Conservation (phyloP, 164 flowering plant species). For the Piper betle region DNA sequence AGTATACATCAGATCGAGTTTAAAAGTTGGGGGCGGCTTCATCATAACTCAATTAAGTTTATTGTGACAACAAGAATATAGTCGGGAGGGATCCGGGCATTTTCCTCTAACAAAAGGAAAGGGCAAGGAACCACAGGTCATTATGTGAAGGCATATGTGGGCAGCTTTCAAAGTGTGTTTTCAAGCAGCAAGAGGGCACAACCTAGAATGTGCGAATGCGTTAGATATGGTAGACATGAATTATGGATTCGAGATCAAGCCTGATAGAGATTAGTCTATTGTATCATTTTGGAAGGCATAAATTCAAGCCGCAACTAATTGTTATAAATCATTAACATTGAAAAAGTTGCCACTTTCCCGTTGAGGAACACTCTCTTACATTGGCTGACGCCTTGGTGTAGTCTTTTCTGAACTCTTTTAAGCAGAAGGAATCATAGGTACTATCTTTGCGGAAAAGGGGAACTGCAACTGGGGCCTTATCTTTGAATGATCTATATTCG, state of each 20-base stretch:
- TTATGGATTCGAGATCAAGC: neutral
- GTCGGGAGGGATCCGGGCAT: neutral
- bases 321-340: too few relatives aligned
- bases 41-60: too few relatives aligned
- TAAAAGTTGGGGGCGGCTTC: too few relatives aligned
- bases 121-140: neutral
- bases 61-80: neutral
- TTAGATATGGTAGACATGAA: neutral
- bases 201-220: neutral
- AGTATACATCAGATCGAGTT: too few relatives aligned
- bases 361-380: neutral
- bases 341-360: neutral
- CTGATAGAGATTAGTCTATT: too few relatives aligned
- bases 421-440: neutral
- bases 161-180: neutral
- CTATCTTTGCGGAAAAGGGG: neutral
- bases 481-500: neutral
- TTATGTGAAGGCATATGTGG: neutral
- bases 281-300: neutral
- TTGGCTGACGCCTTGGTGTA: neutral
- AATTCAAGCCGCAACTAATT: neutral
- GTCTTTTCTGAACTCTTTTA: too few relatives aligned
- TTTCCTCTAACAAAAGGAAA: neutral
- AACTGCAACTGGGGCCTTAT: neutral
- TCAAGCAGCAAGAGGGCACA: neutral